Evolutionary conservation across 2,329 filamentous ascomycete genomes (phyloP).

Genomic region (Chlorencoelia australis): DNA sequence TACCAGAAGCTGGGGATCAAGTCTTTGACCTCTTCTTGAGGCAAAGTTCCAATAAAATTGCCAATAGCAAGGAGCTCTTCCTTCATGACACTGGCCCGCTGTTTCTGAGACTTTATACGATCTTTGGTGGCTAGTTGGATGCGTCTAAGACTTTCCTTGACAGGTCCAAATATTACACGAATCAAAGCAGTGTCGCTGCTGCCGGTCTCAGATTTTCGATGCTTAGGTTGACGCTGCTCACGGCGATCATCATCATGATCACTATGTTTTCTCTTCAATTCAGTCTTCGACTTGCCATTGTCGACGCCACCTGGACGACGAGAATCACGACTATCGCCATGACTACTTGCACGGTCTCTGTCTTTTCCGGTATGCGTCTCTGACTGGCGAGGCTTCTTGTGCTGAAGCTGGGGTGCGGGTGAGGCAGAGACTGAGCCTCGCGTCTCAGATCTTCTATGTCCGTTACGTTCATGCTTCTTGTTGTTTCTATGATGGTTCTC

Average conservation of each 20-base stretch:
- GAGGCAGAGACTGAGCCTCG: conserved; percentile 58
- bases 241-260: conserved; percentile 40
- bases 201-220: conserved; percentile 43
- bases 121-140: conserved; percentile 53
- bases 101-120: conserved; percentile 50
- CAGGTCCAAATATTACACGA: conserved; percentile 38
- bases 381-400: conserved; percentile 30
- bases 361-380: conserved; percentile 37
- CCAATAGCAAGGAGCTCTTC: conserved; percentile 51
- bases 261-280: conserved; percentile 52
- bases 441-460: conserved; percentile 49
- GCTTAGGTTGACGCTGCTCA: conserved; percentile 39
- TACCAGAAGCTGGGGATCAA: conserved; percentile 25
- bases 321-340: conserved; percentile 31
- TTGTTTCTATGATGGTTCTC: conserved; percentile 95
- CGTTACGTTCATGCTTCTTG: conserved; percentile 57
- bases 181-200: conserved; percentile 15
- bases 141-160: conserved; percentile 48
- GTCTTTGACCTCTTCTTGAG: conserved; percentile 16
- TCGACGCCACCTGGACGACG: conserved; percentile 16
- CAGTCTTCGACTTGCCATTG: conserved; percentile 26
- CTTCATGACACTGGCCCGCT: conserved; percentile 51
- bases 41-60: conserved; percentile 43
- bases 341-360: conserved; percentile 36
- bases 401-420: conserved; percentile 47